These are phyloP conservation scores for Penicillium nordicum DNA, from an alignment of 2,329 filamentous ascomycete species.

Conservation along the genomic window DNA sequence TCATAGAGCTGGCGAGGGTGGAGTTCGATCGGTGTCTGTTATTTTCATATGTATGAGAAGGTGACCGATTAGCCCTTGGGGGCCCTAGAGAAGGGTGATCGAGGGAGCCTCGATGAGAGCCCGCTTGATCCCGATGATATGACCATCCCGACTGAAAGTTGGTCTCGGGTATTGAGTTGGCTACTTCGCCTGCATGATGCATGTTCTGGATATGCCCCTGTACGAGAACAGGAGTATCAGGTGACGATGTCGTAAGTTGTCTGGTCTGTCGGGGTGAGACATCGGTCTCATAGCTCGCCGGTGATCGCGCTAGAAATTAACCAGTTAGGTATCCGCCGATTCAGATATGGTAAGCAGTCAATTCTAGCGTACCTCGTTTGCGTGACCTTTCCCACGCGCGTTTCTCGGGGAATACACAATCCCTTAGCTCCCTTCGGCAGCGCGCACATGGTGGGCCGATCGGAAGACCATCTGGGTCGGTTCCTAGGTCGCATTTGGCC, in stretches of 20 bases:
- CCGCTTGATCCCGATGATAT: conserved; percentile 1
- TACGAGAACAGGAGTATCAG: not conserved
- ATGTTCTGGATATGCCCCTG: not conserved
- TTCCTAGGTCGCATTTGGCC: conserved; percentile 50
- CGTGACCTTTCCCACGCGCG: conserved; percentile 41
- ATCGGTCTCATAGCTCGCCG: conserved; percentile 9
- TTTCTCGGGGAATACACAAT: conserved; percentile 48
- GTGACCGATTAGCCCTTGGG: conserved; percentile 1
- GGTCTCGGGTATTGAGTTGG: not conserved
- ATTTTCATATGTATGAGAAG: conserved; percentile 14
- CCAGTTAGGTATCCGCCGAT: conserved; percentile 8
- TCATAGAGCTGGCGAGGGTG: conserved; percentile 37
- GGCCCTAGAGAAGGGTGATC: not conserved
- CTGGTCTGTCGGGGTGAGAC: conserved; percentile 2
- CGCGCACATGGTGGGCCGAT: conserved; percentile 45
- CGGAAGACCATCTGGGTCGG: conserved; percentile 38
- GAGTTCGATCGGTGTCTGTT: conserved; percentile 29
- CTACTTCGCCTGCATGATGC: not conserved
- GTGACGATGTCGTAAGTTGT: not conserved
- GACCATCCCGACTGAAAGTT: conserved; percentile 2
- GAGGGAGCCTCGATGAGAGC: conserved; percentile 12
- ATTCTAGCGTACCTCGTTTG: conserved; percentile 30
- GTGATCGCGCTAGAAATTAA: conserved; percentile 14
- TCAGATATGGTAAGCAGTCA: not conserved
- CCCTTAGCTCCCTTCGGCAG: conserved; percentile 51